phyloP scores from a whole-genome alignment of 192 early-diverging fungal genomes.

The Coemansia sp. region DNA sequence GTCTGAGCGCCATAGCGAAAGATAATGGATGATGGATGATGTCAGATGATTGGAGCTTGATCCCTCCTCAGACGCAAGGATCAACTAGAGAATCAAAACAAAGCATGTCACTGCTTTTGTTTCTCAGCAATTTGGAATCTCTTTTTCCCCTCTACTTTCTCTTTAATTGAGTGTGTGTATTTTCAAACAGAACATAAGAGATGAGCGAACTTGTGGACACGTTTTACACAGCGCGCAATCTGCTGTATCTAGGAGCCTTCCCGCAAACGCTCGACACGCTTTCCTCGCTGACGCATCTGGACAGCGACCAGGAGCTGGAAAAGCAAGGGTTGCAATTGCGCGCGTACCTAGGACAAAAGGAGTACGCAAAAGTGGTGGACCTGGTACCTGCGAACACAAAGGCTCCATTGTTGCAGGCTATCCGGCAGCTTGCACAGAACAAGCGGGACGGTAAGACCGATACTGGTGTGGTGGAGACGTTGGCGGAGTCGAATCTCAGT shows the following conservation, averaged over 20 bases:
- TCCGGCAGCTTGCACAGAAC: constrained; percentile 62
- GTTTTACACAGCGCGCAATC: constrained; percentile 70
- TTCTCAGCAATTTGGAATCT: too few species aligned
- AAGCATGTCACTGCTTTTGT: too few species aligned
- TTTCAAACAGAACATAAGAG: too few species aligned
- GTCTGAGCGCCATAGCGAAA: too few species aligned
- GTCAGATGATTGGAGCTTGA: too few species aligned
- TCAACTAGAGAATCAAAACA: too few species aligned
- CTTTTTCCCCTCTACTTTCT: too few species aligned
- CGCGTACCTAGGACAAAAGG: constrained; percentile 76
- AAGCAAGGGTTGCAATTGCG: constrained; percentile 73
- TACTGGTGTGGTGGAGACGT: neutral
- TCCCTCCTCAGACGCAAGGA: too few species aligned
- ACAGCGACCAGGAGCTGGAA: constrained; percentile 55
- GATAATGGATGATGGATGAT: too few species aligned
- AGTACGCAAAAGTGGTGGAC: constrained; percentile 64
- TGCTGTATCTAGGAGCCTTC: constrained; percentile 71
- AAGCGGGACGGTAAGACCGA: neutral
- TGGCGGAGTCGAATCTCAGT: constrained; percentile 56
- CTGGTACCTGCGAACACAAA: constrained; percentile 57
- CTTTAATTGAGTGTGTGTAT: too few species aligned
- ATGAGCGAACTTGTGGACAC: constrained; percentile 41
- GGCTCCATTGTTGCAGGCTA: constrained; percentile 59
- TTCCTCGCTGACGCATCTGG: constrained; percentile 27
- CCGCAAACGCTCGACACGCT: constrained; percentile 67